Evolutionary conservation across 2,329 filamentous ascomycete species (phyloP).

Genomic region (Aureobasidium sp.): DNA sequence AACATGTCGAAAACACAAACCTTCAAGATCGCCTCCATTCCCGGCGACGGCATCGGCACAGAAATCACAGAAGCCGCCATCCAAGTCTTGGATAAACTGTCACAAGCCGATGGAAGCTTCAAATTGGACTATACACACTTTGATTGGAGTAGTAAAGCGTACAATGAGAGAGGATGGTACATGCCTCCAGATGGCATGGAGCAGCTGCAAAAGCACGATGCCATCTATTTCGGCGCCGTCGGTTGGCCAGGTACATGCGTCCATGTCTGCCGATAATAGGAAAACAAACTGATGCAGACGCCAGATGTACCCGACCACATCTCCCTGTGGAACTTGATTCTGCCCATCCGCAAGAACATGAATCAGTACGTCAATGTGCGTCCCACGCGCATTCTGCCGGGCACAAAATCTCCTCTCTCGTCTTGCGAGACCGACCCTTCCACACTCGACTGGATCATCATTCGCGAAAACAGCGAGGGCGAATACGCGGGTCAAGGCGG

Average conservation of each 20-base stretch:
- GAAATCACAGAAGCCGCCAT: conserved; percentile 56
- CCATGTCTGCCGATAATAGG: background rate
- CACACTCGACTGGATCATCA: conserved; percentile 43
- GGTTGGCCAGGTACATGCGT: conserved; percentile 44
- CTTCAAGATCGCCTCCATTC: conserved; percentile 53
- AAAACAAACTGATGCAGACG: background rate
- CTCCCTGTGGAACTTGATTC: conserved; percentile 59
- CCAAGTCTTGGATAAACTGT: conserved; percentile 40
- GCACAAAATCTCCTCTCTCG: conserved; percentile 35
- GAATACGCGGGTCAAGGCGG: conserved; percentile 44
- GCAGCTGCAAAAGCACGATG: conserved; percentile 46
- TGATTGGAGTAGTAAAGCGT: conserved; percentile 44
- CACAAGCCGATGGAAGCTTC: conserved; percentile 39
- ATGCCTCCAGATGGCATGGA: conserved; percentile 46
- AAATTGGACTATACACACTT: conserved; percentile 46
- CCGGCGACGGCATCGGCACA: conserved; percentile 56
- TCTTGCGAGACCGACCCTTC: conserved; percentile 28
- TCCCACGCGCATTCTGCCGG: conserved; percentile 40
- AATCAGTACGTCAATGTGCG: conserved; percentile 65
- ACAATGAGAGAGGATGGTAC: conserved; percentile 47
- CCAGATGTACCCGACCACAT: conserved; percentile 59
- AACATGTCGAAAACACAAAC: conserved; percentile 9
- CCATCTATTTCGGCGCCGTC: conserved; percentile 54
- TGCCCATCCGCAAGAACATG: conserved; percentile 60
- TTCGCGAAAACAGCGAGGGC: conserved; percentile 43